Percentiles rank a stretch among this genome's conserved stretches.
Conservation (phyloP, 345 rosid species). For the Populus pruinosa region DNA sequence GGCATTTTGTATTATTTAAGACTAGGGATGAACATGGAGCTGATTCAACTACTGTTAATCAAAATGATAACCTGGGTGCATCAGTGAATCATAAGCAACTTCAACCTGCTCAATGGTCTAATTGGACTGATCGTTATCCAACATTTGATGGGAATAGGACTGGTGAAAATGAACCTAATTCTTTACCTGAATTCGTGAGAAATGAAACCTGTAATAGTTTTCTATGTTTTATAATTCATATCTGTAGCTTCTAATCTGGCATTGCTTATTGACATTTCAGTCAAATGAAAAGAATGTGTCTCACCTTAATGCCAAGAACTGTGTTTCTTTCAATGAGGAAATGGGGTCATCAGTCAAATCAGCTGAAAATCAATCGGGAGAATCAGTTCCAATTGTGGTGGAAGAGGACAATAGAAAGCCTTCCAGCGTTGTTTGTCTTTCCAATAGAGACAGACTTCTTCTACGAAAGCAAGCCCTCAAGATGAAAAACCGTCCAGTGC, state of each 20-base stretch:
- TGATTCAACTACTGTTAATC: constrained; percentile 20
- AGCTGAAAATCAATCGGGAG: constrained; percentile 19
- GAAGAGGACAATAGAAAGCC: constrained; percentile 28
- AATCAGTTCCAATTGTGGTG: constrained; percentile 18
- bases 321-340: constrained; percentile 22
- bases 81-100: neutral
- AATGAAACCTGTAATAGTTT: constrained; percentile 16
- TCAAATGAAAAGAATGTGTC: constrained; percentile 17
- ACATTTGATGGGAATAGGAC: constrained; percentile 20
- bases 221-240: constrained; percentile 16
- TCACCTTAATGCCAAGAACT: constrained; percentile 18
- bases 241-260: constrained; percentile 7
- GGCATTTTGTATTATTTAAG: constrained; percentile 16
- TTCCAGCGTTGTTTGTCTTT: constrained; percentile 38
- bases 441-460: constrained; percentile 84
- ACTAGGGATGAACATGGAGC: constrained; percentile 21
- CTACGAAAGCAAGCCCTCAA: constrained; percentile 83
- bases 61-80: constrained; percentile 16
- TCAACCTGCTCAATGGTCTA: constrained; percentile 30
- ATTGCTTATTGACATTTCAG: constrained; percentile 24
- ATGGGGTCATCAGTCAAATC: constrained; percentile 25
- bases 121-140: constrained; percentile 18
- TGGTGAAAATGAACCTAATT: constrained; percentile 24
- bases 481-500: constrained; percentile 77
- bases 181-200: constrained; percentile 18